Conservation (phyloP, 768 basidiomycete species). For the Imleria badia region DNA sequence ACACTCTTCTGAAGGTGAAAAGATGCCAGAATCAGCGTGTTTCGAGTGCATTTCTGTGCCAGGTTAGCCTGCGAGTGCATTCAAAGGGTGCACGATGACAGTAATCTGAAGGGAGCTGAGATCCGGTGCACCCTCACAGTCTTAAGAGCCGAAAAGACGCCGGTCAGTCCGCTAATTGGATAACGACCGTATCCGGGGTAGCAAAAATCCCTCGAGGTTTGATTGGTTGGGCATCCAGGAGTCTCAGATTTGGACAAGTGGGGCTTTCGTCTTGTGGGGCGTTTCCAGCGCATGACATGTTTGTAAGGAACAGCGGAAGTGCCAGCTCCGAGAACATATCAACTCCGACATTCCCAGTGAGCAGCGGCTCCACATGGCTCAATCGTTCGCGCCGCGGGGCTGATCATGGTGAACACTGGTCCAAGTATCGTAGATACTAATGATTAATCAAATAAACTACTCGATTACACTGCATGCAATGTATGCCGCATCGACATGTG, state of each 20-base stretch:
- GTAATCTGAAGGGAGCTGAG: not conserved
- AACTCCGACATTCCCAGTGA: too few species aligned
- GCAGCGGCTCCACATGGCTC: too few species aligned
- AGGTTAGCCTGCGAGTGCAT: not conserved
- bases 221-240: not conserved
- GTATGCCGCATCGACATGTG: slow-evolving; percentile 10
- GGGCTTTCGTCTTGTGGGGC: too few species aligned
- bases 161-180: not conserved
- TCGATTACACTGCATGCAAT: not conserved
- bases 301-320: too few species aligned
- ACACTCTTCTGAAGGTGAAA: slow-evolving; percentile 4
- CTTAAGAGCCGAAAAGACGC: not conserved
- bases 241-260: too few species aligned
- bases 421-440: too few species aligned
- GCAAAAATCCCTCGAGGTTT: not conserved
- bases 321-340: too few species aligned
- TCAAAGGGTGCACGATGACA: not conserved
- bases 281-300: too few species aligned
- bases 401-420: too few species aligned
- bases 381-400: too few species aligned
- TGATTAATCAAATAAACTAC: too few species aligned
- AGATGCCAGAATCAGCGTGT: slow-evolving; percentile 1
- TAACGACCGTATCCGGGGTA: not conserved
- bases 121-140: not conserved
- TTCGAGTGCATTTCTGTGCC: slow-evolving; percentile 18